phyloP scores from a whole-genome alignment of 2,329 filamentous ascomycete genomes.

The Pseudogymnoascus sp. region DNA sequence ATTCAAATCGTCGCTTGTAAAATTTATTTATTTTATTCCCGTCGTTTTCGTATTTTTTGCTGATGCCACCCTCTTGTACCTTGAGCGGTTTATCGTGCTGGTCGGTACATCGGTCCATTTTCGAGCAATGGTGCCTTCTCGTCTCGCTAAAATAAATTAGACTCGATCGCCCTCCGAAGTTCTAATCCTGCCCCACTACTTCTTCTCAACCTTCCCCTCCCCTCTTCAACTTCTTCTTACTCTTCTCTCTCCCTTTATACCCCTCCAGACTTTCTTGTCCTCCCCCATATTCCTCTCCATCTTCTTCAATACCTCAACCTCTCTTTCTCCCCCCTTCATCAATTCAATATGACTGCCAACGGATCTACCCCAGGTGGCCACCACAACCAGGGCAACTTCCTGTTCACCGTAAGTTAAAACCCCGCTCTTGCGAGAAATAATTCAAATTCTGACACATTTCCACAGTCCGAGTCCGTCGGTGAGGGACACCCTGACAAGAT shows the following conservation, averaged over 20 bases:
- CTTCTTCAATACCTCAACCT: not conserved
- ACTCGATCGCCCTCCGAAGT: not conserved
- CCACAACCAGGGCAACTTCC: slow-evolving; percentile 63
- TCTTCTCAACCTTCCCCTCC: slow-evolving; percentile 11
- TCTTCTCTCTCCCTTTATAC: slow-evolving; percentile 2
- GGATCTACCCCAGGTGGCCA: slow-evolving; percentile 29
- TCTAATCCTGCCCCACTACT: slow-evolving; percentile 3
- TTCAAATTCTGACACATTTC: slow-evolving; percentile 14
- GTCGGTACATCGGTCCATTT: not conserved
- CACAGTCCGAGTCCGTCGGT: slow-evolving; percentile 74
- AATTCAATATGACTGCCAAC: slow-evolving; percentile 49
- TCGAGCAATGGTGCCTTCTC: slow-evolving; percentile 7
- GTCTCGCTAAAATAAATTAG: slow-evolving; percentile 9
- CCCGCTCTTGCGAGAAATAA: not conserved
- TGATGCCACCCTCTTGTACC: not conserved
- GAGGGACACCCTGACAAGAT: slow-evolving; percentile 96
- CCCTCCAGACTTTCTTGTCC: slow-evolving; percentile 14
- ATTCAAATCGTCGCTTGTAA: not conserved
- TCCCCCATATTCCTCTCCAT: slow-evolving; percentile 11
- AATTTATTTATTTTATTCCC: not conserved
- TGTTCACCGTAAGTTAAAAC: slow-evolving; percentile 60
- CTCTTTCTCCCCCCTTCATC: slow-evolving; percentile 12
- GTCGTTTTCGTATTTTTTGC: slow-evolving; percentile 2
- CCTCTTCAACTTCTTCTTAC: slow-evolving; percentile 13
- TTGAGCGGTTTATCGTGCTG: not conserved